Conservation (phyloP, 345 rosid genomes). For the Populus alba region DNA sequence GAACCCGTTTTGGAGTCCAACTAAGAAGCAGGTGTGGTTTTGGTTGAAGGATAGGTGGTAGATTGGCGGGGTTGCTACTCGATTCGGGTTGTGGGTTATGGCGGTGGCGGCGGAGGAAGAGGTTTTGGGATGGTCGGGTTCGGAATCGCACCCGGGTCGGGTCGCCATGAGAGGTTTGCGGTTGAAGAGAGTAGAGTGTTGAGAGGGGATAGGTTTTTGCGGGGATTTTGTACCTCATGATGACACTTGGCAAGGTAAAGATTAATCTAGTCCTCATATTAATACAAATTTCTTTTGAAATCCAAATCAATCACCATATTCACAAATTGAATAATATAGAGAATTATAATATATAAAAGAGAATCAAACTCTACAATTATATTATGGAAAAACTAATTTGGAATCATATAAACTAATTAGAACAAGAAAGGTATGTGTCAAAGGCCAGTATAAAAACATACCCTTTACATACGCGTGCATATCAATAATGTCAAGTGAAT, state of each 20-base stretch:
- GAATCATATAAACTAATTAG: too few species aligned
- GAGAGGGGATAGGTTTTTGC: not conserved
- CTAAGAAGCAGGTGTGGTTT: conserved; percentile 42
- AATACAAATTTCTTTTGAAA: too few species aligned
- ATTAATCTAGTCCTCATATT: not conserved
- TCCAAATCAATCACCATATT: too few species aligned
- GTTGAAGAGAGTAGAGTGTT: not conserved
- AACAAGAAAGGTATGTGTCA: too few species aligned
- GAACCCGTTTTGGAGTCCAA: conserved; percentile 41
- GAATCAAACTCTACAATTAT: too few species aligned
- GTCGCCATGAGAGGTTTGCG: not conserved
- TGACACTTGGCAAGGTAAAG: not conserved
- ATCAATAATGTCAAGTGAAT: too few species aligned
- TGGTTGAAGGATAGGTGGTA: conserved; percentile 50
- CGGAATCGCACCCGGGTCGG: conserved; percentile 4
- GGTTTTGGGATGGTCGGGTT: not conserved
- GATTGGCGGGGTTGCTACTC: conserved; percentile 12
- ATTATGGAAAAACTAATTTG: too few species aligned
- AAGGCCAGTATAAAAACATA: too few species aligned
- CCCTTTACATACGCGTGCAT: too few species aligned
- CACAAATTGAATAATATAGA: too few species aligned
- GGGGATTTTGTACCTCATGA: not conserved
- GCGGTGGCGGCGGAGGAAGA: not conserved
- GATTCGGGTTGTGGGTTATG: not conserved
- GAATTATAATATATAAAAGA: too few species aligned